A percentile compares a stretch with the other conserved stretches of the same genome.
Conservation (phyloP, 1,284 basidiomycete genomes). For the Puccinia brachypodii region DNA sequence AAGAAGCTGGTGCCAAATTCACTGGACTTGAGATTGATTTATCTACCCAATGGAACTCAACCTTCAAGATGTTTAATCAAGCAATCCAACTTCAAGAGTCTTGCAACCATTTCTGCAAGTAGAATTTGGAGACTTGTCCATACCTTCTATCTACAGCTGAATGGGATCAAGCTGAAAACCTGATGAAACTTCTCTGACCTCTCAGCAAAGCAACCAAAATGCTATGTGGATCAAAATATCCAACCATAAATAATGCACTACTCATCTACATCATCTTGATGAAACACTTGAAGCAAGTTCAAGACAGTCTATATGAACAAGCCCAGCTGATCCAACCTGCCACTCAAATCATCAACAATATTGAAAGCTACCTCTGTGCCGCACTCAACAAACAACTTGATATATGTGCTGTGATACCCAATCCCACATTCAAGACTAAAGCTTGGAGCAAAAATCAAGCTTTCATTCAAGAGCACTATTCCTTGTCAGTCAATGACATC, state of each 20-base stretch:
- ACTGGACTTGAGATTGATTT: conserved; percentile 2
- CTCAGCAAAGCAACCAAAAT: conserved; percentile 5
- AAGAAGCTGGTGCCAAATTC: neutral
- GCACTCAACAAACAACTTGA: neutral
- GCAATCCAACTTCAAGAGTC: neutral
- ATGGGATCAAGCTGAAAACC: neutral
- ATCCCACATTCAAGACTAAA: neutral
- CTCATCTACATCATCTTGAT: neutral
- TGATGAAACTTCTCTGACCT: neutral
- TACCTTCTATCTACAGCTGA: neutral
- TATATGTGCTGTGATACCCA: neutral
- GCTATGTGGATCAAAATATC: neutral
- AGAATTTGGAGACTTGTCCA: neutral
- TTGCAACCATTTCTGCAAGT: neutral
- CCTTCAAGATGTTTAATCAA: neutral
- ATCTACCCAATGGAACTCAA: conserved; percentile 6
- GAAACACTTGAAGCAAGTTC: neutral
- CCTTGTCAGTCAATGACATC: no score
- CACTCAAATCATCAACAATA: neutral
- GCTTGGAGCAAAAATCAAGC: neutral
- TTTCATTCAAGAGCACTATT: neutral
- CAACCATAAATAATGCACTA: neutral
- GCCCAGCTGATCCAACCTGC: neutral
- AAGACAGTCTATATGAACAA: neutral
- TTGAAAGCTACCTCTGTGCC: neutral